Evolutionary conservation across 108 stramenopile species (phyloP).

Genomic region (Pseudonitzschia pungens): DNA sequence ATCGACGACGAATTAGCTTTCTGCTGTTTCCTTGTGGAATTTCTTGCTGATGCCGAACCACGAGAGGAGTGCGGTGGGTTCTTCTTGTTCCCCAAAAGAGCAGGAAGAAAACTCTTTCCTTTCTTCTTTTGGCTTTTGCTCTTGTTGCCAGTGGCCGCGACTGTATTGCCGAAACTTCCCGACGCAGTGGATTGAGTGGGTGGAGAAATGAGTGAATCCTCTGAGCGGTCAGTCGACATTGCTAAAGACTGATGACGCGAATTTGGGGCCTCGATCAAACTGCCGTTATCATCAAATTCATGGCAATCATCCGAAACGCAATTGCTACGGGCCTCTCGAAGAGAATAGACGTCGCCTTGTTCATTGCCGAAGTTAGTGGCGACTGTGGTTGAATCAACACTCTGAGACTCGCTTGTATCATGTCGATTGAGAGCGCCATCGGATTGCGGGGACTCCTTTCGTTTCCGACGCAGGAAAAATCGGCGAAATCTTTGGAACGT

Average conservation of each 20-base stretch:
- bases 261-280: background rate
- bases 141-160: background rate
- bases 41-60: background rate
- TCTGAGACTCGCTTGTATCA: background rate
- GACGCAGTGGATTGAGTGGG: background rate
- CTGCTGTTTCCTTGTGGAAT: background rate
- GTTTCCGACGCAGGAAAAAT: background rate
- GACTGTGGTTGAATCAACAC: background rate
- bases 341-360: background rate
- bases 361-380: background rate
- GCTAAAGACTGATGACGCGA: background rate
- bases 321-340: background rate
- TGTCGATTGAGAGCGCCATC: background rate
- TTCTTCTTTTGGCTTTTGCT: background rate
- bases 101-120: background rate
- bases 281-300: background rate
- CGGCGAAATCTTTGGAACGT: background rate
- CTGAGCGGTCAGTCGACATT: background rate
- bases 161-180: background rate
- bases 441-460: background rate
- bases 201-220: background rate
- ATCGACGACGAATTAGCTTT: background rate
- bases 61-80: background rate
- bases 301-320: background rate
- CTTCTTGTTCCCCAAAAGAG: background rate